Base-by-base conservation (phyloP, 2,329 filamentous ascomycete genomes). In the Neocatenulostroma microsporum region DNA sequence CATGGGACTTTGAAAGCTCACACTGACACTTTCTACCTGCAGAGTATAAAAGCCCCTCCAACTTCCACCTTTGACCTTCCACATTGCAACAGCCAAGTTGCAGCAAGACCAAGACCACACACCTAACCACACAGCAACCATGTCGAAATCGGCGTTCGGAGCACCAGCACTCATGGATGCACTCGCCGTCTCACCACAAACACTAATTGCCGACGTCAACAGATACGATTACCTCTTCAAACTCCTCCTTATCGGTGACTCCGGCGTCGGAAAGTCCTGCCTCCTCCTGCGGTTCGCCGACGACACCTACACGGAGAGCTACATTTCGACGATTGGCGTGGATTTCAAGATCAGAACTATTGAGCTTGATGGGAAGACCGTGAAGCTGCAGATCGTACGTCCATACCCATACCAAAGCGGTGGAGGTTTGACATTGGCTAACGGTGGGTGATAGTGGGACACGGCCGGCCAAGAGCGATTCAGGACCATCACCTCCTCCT, bases 221-320 rank as follows among this genome's bases (percentile, higher is more conserved):
- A 96, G 91, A 91, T 98, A 98, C 69, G 91, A 98, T 67, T 96
- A 96, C 67, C 75, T 98, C 68, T 94, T 95, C 74, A 95, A 95
- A 72, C 78, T 95, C 48, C 78, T 95, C 61, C 78, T 95, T 61
- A 95, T 95, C 65, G 88, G 88, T 64, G 88, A 95, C 72, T 94
- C 87, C 33, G 88, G 88, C 58, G 88, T 95, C 45, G 88, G 88
- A 64, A 95, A 95, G 70, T 95, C 88, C 52, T 95, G 88, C 79
- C 94, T 88, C 68, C 76, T 95, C 63, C 73, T 95, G 60, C 85
- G 88, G 55, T 95, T 95, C 73, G 94, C 86, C 67, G 88, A 95
- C 69, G 88, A 95, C 72, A 93, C 85, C 30, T 95, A 94, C 70
- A 95, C 88, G 36, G 88, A 88, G 28, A 94, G 86, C 54, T 95